Base-by-base conservation (phyloP, 1,284 basidiomycete species). In the Ceratobasidium sp. region DNA sequence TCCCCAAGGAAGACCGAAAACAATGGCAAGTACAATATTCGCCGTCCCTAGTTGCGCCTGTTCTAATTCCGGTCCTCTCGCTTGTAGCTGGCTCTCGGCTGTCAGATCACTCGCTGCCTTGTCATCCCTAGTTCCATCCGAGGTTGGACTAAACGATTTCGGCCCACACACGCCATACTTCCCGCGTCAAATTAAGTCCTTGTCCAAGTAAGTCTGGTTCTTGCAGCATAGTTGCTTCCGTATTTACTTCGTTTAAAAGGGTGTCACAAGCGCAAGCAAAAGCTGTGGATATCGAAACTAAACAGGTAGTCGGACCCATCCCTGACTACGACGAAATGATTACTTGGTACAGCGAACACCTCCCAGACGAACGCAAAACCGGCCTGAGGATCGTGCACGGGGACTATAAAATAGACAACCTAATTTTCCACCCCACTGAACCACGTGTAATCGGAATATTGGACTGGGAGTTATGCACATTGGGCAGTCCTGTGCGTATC, bases 401-500 rank as follows among this genome's bases (percentile, higher is more conserved):
- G 25, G 96, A 98, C 78, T 98, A 94, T 78, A 99, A 99, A 79
- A 84, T 97, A 25, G 96, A 99, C 79, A 99, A 98, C 77, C 78
- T 98, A 73, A 86, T 98, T 71, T 98, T 95, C 80, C 95, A 98
- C 76, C 91, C 92, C 0, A 94, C 90, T 1, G 90, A 97, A 79
- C 93, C 95, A 70, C 82, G 87, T 52, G 94, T 98, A 1, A 95
- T 98, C 74, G 96, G 93, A 1, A 94, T 98, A 49, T 80, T 98
- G 55, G 96, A 98, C 77, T 98, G 96, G 96, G 96, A 98, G 77
- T 81, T 98, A 42, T 96, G 93, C 75, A 98, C 96, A 0, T 83
- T 97, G 17, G 94, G 94, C 7, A 93, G 90, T 75, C 90, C 91
- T 34, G 88, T 92, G 76, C 49, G 84, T 78, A 43, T 43, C 13